Evolutionary conservation across 2,329 filamentous ascomycete genomes (phyloP).

Genomic region (Teratosphaeria destructans): DNA sequence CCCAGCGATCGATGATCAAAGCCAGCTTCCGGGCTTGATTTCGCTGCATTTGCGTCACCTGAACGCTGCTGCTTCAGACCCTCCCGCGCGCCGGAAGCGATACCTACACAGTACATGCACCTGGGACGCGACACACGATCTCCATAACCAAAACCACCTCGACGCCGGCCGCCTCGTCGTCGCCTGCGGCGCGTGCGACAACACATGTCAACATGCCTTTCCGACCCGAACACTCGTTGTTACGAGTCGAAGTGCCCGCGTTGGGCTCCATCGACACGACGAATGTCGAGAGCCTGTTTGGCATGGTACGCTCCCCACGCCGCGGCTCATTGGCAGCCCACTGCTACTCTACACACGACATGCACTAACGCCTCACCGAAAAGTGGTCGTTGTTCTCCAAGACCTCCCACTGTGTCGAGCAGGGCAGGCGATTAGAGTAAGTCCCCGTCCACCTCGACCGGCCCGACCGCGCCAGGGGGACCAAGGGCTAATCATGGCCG

Average conservation of each 20-base stretch:
- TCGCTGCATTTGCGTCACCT: neutral
- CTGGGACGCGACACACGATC: neutral
- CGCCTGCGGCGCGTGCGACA: neutral
- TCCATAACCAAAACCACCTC: neutral
- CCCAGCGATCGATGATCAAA: neutral
- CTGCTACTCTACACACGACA: constrained; percentile 15
- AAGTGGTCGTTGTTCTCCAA: constrained; percentile 69
- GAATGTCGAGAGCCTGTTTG: constrained; percentile 86
- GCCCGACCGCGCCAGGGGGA: neutral
- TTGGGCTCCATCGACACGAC: constrained; percentile 92
- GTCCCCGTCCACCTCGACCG: neutral
- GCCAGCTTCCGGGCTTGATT: neutral
- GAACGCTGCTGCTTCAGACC: neutral
- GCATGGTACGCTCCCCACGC: constrained; percentile 47
- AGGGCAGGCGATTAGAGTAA: constrained; percentile 73
- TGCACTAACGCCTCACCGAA: constrained; percentile 5
- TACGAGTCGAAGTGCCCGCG: constrained; percentile 82
- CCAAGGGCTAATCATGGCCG: neutral
- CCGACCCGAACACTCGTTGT: constrained; percentile 70
- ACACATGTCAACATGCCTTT: constrained; percentile 58
- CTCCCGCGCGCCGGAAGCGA: neutral
- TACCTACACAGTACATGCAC: neutral
- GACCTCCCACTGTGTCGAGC: constrained; percentile 86
- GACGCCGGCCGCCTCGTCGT: neutral
- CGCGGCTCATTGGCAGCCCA: neutral